Base-by-base conservation (phyloP, 140 eudicot species). In the Cichorium intybus region DNA sequence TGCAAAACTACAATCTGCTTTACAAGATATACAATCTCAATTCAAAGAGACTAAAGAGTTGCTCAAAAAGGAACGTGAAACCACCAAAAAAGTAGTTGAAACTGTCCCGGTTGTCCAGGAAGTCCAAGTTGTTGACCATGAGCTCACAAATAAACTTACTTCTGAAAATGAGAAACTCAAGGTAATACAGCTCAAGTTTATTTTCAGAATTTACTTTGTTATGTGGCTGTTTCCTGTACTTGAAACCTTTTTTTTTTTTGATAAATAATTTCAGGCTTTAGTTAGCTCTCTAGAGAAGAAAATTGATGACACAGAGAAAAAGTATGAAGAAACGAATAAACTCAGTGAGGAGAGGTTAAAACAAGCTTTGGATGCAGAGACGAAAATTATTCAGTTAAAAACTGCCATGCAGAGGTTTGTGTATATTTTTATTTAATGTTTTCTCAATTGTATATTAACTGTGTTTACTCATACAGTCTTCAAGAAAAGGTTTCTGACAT, bases 291-390 rank as follows among this genome's bases (percentile, higher is more conserved):
- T 93, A 46, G 99, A 93, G 75, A 63, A 75, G 79, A 93, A 85
- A 77, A 83, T 93, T 22, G 95, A 69, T 54, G 97, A 88, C 55
- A 84, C 99, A 48, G 99, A 93, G 81, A 93, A 88, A 76, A 93
- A 80, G 60, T 93, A 72, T 55, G 96, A 85, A 67, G 95, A 93
- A 77, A 75, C 99, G 45, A 88, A 61, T 75, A 93, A 88, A 77
- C 87, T 93, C 58, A 83, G 99, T 35, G 99, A 93, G 78, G 99
- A 88, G 64, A 80, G 99, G 64, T 27, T 93, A 75, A 85, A 84
- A 77, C 99, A 93, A 73, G 97, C 95, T 28, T 53, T 84, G 79
- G 99, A 93, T 29, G 97, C 99, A 55, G 99, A 93, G 82, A 79
- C 93, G 1, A 88, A 77, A 66, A 66, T 88, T 41, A 76, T 85